A percentile compares a stretch with the other conserved stretches of the same genome.
Evolutionary conservation across 768 basidiomycete species (phyloP).

Genomic region (Rhodosporidiobolus odoratus): DNA sequence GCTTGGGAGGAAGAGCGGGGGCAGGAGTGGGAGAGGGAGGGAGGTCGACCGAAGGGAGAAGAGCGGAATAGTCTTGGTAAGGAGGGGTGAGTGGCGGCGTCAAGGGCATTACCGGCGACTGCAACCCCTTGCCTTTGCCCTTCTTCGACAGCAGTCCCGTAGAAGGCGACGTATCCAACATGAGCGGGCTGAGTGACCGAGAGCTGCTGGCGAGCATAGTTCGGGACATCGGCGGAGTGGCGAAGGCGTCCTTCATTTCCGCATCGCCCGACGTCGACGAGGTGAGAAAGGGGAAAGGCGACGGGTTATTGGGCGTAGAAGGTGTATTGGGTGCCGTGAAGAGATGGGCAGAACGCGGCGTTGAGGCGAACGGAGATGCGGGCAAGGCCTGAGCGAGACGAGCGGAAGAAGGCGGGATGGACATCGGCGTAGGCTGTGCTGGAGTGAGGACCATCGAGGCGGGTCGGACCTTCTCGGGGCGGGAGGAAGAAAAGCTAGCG

Average conservation of each 20-base stretch:
- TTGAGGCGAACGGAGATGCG: background rate
- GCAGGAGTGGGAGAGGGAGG: background rate
- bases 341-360: background rate
- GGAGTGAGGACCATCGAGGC: slow-evolving; percentile 6
- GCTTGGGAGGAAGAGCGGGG: slow-evolving; percentile 3
- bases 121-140: slow-evolving; percentile 10
- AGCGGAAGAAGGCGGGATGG: background rate
- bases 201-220: background rate
- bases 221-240: slow-evolving; percentile 25
- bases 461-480: slow-evolving; percentile 19
- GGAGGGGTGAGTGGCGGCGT: slow-evolving; percentile 39
- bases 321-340: background rate
- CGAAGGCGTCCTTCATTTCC: slow-evolving; percentile 30
- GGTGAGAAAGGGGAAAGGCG: background rate
- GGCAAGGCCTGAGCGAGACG: slow-evolving; percentile 5
- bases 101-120: slow-evolving; percentile 20
- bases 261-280: background rate
- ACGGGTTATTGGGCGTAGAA: background rate
- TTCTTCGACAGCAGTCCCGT: slow-evolving; percentile 13
- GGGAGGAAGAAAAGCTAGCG: slow-evolving; percentile 14
- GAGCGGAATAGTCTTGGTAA: background rate
- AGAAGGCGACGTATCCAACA: slow-evolving; percentile 7
- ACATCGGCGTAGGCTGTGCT: background rate
- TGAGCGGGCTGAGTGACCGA: background rate
- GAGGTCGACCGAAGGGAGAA: background rate